Base-by-base conservation (phyloP, 2,329 filamentous ascomycete genomes). In the Cladosporium phlei region DNA sequence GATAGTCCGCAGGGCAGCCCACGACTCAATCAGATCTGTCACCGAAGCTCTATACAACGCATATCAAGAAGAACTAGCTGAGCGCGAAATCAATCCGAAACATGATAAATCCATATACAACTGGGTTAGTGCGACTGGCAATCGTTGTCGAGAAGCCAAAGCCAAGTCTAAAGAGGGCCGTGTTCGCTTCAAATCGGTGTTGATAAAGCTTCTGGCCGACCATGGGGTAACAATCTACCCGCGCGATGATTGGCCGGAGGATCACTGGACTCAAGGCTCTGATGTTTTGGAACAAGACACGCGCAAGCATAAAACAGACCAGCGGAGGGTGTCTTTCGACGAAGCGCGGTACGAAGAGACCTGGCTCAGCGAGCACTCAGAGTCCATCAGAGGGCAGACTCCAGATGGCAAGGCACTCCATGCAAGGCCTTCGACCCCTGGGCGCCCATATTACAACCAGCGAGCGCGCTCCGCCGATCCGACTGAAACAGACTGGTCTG, bases 61-160 rank as follows among this genome's bases (percentile, higher is more conserved):
- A 22, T 94, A 94, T 62, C 85, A 93, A 60, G 74, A 79, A 47
- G 75, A 90, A 32, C 77, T 95, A n/a, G 79, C 78, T 4, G 73
- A 80, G 54, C 73, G 86, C 69, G 84, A 81, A 46, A 71, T 88
- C 53, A 77, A 87, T 49, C 76, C 80, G n/a, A 82, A 86, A 57
- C 75, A 85, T 55, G 86, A 90, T 59, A 81, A 82, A 56, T 80
- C 85, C 55, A 47, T 47, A 10, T 47, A 33, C 35, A 47, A 47
- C 9, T 39, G 28, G 28, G 28, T 40, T 11, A 30, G 19, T 12
- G 45, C 20, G 12, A 33, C 34, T 20, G 16, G 16, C 24, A 45
- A 37, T 19, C 40, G 40, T 11, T 45, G 40, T 8, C n/a, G n/a
- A n/a, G n/a, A n/a, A n/a, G 22, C 30, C 8, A 16, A 35, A 10